A percentile compares a stretch with the other conserved stretches of the same genome.
Evolutionary conservation across 2,329 filamentous ascomycete species (phyloP).

Genomic region (Exophiala aquamarina): DNA sequence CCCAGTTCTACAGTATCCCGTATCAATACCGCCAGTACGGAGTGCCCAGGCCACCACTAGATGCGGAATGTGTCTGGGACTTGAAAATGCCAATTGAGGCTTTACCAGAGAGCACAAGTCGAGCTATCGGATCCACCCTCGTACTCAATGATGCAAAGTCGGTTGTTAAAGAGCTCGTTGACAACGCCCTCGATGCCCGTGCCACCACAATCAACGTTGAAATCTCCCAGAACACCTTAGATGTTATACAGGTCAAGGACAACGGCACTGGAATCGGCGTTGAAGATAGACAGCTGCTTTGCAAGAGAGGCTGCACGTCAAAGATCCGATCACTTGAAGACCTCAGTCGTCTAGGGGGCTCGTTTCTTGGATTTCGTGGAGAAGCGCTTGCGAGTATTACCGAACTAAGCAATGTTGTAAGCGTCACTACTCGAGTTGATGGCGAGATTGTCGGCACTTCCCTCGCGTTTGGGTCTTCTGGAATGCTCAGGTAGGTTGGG

Average conservation of each 20-base stretch:
- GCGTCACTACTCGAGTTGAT: conserved; percentile 57
- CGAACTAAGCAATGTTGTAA: conserved; percentile 55
- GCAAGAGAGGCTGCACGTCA: conserved; percentile 61
- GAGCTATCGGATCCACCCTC: conserved; percentile 58
- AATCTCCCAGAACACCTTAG: conserved; percentile 58
- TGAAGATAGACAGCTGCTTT: conserved; percentile 56
- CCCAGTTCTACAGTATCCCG: too few relatives aligned
- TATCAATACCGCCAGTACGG: too few relatives aligned
- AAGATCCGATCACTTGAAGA: conserved; percentile 62
- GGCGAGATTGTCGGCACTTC: conserved; percentile 55
- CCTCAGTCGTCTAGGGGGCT: conserved; percentile 54
- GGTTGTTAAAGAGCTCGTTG: conserved; percentile 64
- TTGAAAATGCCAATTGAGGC: conserved; percentile 46
- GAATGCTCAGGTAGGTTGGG: conserved; percentile 45
- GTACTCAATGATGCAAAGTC: conserved; percentile 57
- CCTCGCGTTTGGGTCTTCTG: conserved; percentile 52
- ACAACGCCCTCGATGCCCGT: conserved; percentile 66
- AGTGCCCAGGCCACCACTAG: too few relatives aligned
- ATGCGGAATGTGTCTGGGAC: too few relatives aligned
- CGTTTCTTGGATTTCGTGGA: conserved; percentile 63
- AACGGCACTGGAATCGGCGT: conserved; percentile 63
- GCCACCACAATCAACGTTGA: conserved; percentile 60
- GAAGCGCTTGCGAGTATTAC: conserved; percentile 64
- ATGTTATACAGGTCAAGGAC: conserved; percentile 63
- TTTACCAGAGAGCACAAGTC: conserved; percentile 43